A percentile compares a stretch with the other conserved stretches of the same genome.
Conservation (phyloP, 2,329 filamentous ascomycete genomes). For the Sarocladium oryzae region DNA sequence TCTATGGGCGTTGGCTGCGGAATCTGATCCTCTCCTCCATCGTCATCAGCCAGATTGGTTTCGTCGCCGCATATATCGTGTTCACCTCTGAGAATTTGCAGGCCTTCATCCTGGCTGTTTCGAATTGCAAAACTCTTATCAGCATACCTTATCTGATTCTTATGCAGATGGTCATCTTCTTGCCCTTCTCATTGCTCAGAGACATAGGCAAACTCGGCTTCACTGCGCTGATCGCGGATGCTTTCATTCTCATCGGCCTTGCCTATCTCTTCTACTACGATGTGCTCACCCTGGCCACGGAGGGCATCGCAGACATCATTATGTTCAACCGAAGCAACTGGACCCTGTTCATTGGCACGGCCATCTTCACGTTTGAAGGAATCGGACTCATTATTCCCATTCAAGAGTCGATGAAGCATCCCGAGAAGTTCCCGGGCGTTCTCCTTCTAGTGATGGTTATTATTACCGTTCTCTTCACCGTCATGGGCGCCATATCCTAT, state of each 20-base stretch:
- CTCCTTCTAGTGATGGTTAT: slow-evolving; percentile 89
- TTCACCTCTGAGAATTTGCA: slow-evolving; percentile 95
- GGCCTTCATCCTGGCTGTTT: slow-evolving; percentile 88
- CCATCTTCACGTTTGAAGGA: slow-evolving; percentile 98
- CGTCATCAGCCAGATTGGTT: slow-evolving; percentile 91
- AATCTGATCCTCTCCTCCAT: slow-evolving; percentile 84
- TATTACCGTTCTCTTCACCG: slow-evolving; percentile 84
- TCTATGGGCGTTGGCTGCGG: slow-evolving; percentile 89
- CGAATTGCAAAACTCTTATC: slow-evolving; percentile 77
- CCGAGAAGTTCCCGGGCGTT: slow-evolving; percentile 82
- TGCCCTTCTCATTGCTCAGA: slow-evolving; percentile 86
- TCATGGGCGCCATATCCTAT: slow-evolving; percentile 89
- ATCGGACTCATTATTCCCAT: slow-evolving; percentile 97
- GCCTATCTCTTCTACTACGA: slow-evolving; percentile 97
- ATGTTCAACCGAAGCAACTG: slow-evolving; percentile 87
- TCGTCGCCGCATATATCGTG: slow-evolving; percentile 91
- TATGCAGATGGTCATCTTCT: slow-evolving; percentile 91
- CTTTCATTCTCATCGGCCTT: slow-evolving; percentile 87
- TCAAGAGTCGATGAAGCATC: slow-evolving; percentile 92
- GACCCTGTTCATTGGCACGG: slow-evolving; percentile 97
- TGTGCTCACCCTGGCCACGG: slow-evolving; percentile 68
- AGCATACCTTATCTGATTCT: slow-evolving; percentile 86
- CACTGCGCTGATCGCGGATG: slow-evolving; percentile 86
- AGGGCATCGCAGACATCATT: slow-evolving; percentile 78
- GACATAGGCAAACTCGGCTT: slow-evolving; percentile 98